A percentile compares a stretch with the other conserved stretches of the same genome.
These are phyloP conservation scores for Aspergillus wentii DNA, from an alignment of 495 filamentous ascomycete genomes.

Conservation along the genomic window DNA sequence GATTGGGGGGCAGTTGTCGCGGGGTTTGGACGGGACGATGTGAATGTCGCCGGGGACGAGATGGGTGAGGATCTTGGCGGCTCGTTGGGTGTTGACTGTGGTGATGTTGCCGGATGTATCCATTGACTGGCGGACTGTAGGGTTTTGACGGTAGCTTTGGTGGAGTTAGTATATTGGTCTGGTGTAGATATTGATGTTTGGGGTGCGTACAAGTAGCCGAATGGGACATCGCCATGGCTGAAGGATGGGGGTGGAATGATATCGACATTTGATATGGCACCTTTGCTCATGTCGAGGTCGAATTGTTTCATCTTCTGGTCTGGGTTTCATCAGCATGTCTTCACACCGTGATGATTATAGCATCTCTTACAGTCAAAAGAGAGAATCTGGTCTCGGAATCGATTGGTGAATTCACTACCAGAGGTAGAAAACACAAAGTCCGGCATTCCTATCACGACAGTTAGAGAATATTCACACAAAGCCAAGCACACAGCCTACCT, in stretches of 20 bases:
- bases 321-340: slow-evolving; percentile 16
- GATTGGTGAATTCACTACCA: slow-evolving; percentile 56
- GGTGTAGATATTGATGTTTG: neutral
- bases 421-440: slow-evolving; percentile 75
- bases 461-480: too few relatives aligned
- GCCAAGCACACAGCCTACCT: too few relatives aligned
- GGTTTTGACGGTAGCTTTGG: slow-evolving; percentile 54
- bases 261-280: slow-evolving; percentile 52
- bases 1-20: slow-evolving; percentile 44
- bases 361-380: slow-evolving; percentile 54
- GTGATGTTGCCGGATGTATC: slow-evolving; percentile 46
- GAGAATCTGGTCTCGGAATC: slow-evolving; percentile 59
- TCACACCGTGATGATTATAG: too few relatives aligned
- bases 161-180: slow-evolving; percentile 6
- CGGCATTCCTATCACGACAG: slow-evolving; percentile 39
- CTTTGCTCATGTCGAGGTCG: slow-evolving; percentile 60
- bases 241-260: slow-evolving; percentile 78
- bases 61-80: slow-evolving; percentile 46
- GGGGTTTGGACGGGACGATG: slow-evolving; percentile 46
- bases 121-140: slow-evolving; percentile 47
- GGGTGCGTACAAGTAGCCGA: slow-evolving; percentile 50
- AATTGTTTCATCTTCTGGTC: slow-evolving; percentile 70
- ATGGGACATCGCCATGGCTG: slow-evolving; percentile 60
- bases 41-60: slow-evolving; percentile 58
- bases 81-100: slow-evolving; percentile 47